These are phyloP conservation scores for Populus hybrid DNA, from an alignment of 441 rosid species.

Conservation along the genomic window DNA sequence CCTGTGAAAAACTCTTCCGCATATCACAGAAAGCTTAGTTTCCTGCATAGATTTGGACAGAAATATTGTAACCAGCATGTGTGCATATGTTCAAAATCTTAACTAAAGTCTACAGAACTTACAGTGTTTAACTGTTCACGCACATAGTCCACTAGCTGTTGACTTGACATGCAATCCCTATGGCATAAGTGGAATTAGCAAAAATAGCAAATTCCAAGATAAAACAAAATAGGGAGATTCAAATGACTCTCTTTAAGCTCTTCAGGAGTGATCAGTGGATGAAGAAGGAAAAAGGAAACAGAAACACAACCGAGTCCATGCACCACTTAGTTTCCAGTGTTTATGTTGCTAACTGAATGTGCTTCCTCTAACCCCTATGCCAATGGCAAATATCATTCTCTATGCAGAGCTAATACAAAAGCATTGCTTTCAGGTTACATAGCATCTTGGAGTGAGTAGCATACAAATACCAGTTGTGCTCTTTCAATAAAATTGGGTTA, in stretches of 20 bases:
- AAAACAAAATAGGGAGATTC: background rate
- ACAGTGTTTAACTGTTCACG: slow-evolving; percentile 61
- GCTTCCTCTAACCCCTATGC: background rate
- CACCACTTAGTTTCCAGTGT: background rate
- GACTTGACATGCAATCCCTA: slow-evolving; percentile 98
- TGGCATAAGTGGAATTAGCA: background rate
- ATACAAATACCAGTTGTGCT: background rate
- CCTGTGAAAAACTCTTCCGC: slow-evolving; percentile 71
- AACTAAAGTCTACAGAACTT: slow-evolving; percentile 13
- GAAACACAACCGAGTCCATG: background rate
- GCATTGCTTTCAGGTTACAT: background rate
- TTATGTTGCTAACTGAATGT: background rate
- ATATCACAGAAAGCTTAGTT: slow-evolving; percentile 68
- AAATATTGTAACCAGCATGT: slow-evolving; percentile 38
- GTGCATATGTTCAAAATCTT: slow-evolving; percentile 41
- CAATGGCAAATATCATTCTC: background rate
- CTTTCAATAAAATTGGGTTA: too few relatives aligned
- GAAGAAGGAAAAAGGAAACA: background rate
- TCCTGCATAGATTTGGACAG: slow-evolving; percentile 54
- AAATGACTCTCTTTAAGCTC: background rate
- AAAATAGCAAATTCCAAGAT: background rate
- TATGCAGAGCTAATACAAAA: background rate
- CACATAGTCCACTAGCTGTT: slow-evolving; percentile 80
- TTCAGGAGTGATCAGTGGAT: background rate
- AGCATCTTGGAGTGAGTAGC: background rate